Evolutionary conservation across 805 yeast species (phyloP).

Genomic region (Pichia nanzhaoensis): DNA sequence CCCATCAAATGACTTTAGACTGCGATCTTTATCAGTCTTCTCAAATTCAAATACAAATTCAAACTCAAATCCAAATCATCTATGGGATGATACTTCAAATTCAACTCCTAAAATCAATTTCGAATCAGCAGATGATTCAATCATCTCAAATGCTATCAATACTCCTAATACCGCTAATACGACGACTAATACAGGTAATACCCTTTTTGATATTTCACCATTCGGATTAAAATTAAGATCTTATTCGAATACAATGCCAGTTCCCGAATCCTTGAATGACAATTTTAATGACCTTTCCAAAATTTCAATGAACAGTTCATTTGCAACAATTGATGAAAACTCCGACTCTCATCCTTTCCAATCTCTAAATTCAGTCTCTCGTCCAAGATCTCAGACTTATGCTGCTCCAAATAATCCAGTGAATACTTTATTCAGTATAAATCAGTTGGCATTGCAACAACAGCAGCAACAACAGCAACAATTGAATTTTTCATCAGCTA

Average conservation of each 20-base stretch:
- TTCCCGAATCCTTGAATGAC: constrained; percentile 20
- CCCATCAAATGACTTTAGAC: background rate
- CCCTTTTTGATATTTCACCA: background rate
- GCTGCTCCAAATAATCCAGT: constrained; percentile 16
- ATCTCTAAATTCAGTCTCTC: background rate
- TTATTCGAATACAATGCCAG: constrained; percentile 33
- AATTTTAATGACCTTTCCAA: background rate
- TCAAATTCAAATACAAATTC: background rate
- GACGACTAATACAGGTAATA: background rate
- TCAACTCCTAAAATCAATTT: constrained; percentile 15
- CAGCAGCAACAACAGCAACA: constrained; percentile 18
- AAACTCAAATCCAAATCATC: background rate
- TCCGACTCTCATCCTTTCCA: constrained; percentile 1
- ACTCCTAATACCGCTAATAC: constrained; percentile 12
- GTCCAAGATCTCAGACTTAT: constrained; percentile 40
- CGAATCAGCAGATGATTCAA: constrained; percentile 20
- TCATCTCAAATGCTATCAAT: background rate
- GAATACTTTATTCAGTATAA: background rate
- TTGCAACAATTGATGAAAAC: constrained; percentile 23
- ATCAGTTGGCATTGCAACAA: constrained; percentile 5
- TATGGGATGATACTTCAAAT: constrained; percentile 1
- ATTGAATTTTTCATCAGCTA: background rate
- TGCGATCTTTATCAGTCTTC: background rate
- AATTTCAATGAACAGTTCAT: background rate
- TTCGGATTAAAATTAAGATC: constrained; percentile 37